phyloP scores from a whole-genome alignment of 352 stramenopile species.

The Globisporangium lucens region DNA sequence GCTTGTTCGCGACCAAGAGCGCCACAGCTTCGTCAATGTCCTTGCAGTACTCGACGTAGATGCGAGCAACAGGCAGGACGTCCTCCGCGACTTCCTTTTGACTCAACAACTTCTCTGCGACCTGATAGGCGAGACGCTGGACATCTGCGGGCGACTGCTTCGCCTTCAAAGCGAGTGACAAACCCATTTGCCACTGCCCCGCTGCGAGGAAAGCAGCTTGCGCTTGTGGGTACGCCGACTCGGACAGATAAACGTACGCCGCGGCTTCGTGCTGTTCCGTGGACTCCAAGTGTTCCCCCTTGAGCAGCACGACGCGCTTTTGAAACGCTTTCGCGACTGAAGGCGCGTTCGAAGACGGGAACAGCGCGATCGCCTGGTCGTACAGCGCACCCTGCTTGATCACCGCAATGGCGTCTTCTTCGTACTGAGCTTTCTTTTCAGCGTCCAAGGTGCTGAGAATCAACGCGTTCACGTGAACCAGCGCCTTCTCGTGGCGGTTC shows the following conservation, averaged over 20 bases:
- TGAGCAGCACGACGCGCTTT: conserved; percentile 39
- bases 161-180: conserved; percentile 37
- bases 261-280: conserved; percentile 44
- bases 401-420: conserved; percentile 37
- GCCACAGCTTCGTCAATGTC: conserved; percentile 73
- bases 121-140: conserved; percentile 39
- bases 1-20: conserved; percentile 51
- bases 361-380: conserved; percentile 44
- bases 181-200: conserved; percentile 56
- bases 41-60: conserved; percentile 75
- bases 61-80: conserved; percentile 35
- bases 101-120: conserved; percentile 52
- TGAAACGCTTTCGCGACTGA: conserved; percentile 23
- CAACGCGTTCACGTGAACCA: conserved; percentile 39
- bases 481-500: conserved; percentile 34
- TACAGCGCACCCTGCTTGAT: conserved; percentile 47
- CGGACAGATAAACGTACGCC: conserved; percentile 62
- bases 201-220: conserved; percentile 55
- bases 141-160: conserved; percentile 27
- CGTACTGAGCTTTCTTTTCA: conserved; percentile 16
- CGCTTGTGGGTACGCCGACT: conserved; percentile 34
- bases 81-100: conserved; percentile 29
- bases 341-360: conserved; percentile 22
- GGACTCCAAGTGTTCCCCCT: conserved; percentile 41
- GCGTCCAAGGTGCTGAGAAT: conserved; percentile 21